Percentiles rank a stretch among this genome's conserved stretches.
Evolutionary conservation across 225 moss, liverwort and hornwort species (phyloP).

Genomic region (Physcomitrium patens): DNA sequence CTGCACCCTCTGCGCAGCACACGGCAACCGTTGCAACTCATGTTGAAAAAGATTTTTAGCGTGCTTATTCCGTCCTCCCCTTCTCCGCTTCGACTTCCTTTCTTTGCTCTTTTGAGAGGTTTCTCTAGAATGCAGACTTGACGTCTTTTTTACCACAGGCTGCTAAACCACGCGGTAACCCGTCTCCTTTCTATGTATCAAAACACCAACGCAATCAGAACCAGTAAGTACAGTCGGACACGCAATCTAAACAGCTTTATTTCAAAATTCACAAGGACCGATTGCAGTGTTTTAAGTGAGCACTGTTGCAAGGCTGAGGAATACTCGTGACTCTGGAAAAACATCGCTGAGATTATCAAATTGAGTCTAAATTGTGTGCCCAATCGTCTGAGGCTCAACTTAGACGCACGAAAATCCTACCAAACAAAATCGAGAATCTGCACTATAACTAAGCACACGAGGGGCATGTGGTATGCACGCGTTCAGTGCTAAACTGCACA

Average conservation of each 20-base stretch:
- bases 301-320: neutral
- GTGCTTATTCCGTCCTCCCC: slow-evolving; percentile 4
- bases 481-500: slow-evolving; percentile 14
- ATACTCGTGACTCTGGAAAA: slow-evolving; percentile 35
- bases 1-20: slow-evolving; percentile 80
- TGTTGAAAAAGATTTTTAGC: slow-evolving; percentile 23
- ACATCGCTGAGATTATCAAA: slow-evolving; percentile 32
- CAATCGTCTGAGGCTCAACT: slow-evolving; percentile 28
- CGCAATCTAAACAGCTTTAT: neutral
- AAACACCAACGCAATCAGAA: slow-evolving; percentile 6
- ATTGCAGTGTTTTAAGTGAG: too few species aligned
- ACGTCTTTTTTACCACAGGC: slow-evolving; percentile 22
- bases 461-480: slow-evolving; percentile 24
- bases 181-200: slow-evolving; percentile 44
- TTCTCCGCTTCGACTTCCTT: slow-evolving; percentile 16
- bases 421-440: slow-evolving; percentile 27
- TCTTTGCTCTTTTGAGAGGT: neutral
- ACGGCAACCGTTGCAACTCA: slow-evolving; percentile 90
- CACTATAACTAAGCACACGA: slow-evolving; percentile 16
- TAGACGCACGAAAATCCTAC: slow-evolving; percentile 37
- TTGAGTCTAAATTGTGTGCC: slow-evolving; percentile 20
- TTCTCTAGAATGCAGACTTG: slow-evolving; percentile 21
- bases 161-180: slow-evolving; percentile 46
- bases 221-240: neutral
- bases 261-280: neutral